phyloP scores from a whole-genome alignment of 305 asterid species.

The Ilex paraguariensis region DNA sequence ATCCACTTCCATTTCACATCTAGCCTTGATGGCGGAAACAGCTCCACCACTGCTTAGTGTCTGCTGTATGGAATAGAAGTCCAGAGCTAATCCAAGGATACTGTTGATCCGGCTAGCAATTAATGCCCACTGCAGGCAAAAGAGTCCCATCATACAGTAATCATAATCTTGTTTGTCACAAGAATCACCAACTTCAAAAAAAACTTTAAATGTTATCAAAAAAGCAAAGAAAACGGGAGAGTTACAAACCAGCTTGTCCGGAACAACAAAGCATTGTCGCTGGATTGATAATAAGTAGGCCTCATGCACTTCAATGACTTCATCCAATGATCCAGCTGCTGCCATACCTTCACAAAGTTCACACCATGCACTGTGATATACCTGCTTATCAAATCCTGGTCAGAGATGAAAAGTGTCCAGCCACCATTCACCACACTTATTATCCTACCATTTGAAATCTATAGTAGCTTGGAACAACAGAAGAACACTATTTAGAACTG shows the following conservation, averaged over 20 bases:
- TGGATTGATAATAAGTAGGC: conserved; percentile 82
- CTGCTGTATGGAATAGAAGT: conserved; percentile 74
- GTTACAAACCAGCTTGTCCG: conserved; percentile 79
- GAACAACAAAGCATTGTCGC: conserved; percentile 93
- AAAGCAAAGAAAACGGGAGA: conserved; percentile 1
- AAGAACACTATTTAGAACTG: too few relatives aligned
- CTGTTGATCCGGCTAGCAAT: conserved; percentile 96
- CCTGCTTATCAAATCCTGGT: conserved; percentile 40
- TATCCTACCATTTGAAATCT: too few relatives aligned
- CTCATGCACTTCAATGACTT: conserved; percentile 93
- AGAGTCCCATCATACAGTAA: conserved; percentile 6
- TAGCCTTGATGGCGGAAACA: conserved; percentile 62
- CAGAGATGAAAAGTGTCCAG: not conserved
- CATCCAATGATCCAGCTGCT: conserved; percentile 84
- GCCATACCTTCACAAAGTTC: conserved; percentile 92
- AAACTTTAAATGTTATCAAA: conserved; percentile 11
- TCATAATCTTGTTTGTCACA: not conserved
- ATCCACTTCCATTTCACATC: conserved; percentile 87
- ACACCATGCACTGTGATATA: conserved; percentile 97
- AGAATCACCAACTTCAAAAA: not conserved
- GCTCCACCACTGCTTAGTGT: conserved; percentile 69
- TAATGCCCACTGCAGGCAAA: conserved; percentile 69
- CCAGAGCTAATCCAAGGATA: conserved; percentile 85
- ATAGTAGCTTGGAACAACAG: too few relatives aligned
- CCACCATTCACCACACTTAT: too few relatives aligned